Evolutionary conservation across 2,329 filamentous ascomycete genomes (phyloP), one percentile per base, ranked within the genome.

Genomic region (Trichophaea hybrida): DNA sequence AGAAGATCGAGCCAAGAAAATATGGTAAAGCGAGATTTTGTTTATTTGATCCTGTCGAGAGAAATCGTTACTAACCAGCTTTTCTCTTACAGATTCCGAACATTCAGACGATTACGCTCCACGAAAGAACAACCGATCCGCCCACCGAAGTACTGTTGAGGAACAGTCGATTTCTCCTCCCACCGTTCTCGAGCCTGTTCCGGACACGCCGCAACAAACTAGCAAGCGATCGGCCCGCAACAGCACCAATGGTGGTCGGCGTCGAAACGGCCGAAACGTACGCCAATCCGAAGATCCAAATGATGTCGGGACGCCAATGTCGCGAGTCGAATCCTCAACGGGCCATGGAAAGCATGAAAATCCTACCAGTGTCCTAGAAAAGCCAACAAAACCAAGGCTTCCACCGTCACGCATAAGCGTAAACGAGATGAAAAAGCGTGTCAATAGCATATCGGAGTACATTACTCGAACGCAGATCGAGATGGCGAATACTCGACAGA

Each of bases 391-490:
- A 73, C 74, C 35, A 79, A 79, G 67, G 72, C 75, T 59, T 75
- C 76, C 54, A 79, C 78, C 71, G 77, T 76, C 64, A 66, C 88
- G 86, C 71, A 80, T 89, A 59, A 90, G 83, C 33, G 86, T 94
- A 83, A 84, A 84, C 61, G 89, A 95, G 69, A 89, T 94, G 81
- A 88, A 86, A 73, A 82, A 86, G 65, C 84, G 88, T 7, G 88
- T 90, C 5, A 81, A 86, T 3, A 85, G 81, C 17, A 94, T 96
- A 70, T 78, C 94, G 61, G 88, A 93, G 67, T 96, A 91, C 69
- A 95, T 96, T 64, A 84, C 86, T 3, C 82, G 88, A 65, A 91
- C 88, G 59, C 89, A 96, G 71, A 78, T 94, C 5, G 90, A 96
- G 69, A 80, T 94, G 73, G 88, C 87, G 1, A 82, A 80, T 34